Evolutionary conservation across 768 basidiomycete genomes (phyloP), one percentile per base, ranked within the genome.

Genomic region (Amanita phalloides): DNA sequence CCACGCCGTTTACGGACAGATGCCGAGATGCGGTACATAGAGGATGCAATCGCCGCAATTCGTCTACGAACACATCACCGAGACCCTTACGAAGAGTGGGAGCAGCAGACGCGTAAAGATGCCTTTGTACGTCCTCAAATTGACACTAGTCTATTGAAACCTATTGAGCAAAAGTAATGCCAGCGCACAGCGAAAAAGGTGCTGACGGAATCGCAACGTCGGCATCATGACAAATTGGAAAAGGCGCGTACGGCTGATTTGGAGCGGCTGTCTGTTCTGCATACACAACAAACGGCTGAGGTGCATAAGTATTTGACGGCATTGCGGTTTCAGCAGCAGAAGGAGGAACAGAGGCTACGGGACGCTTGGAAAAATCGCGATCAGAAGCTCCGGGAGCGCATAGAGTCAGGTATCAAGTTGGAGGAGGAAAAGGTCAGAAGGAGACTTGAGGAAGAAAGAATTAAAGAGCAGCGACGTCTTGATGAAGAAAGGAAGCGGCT

Each of bases 351-450:
- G 35, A 62, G 59, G 45, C 61, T 83, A 33, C 65, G 68, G 42
- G 65, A 66, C 4, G 63, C 58, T 7, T 81, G 77, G 77, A 72
- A 72, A 37, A 73, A 72, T 53, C 77, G 81, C 42, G 78, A 82
- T 39, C 73, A 70, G 55, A 58, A 59, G 46, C 66, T 79, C 35
- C 81, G 79, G 68, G 70, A 78, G 25, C 70, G 80, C 3, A 77
- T 86, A 48, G 84, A 89, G 63, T 61, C 55, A 2, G 79, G 73
- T 6, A 88, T 89, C 55, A 75, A 75, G 58, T 28, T 65, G 3
- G 84, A 87, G 59, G 81, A 86, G 55, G 81, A 79, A 26, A 82
- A 78, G 53, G 63, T 75, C 20, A 71, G 71, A 7, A 70, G 63
- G 54, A 69, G 62, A 51, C 57, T 80, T 36, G 83, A 82, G 53